Evolutionary conservation across 441 rosid genomes (phyloP).

Genomic region (Gossypium gossypioides): DNA sequence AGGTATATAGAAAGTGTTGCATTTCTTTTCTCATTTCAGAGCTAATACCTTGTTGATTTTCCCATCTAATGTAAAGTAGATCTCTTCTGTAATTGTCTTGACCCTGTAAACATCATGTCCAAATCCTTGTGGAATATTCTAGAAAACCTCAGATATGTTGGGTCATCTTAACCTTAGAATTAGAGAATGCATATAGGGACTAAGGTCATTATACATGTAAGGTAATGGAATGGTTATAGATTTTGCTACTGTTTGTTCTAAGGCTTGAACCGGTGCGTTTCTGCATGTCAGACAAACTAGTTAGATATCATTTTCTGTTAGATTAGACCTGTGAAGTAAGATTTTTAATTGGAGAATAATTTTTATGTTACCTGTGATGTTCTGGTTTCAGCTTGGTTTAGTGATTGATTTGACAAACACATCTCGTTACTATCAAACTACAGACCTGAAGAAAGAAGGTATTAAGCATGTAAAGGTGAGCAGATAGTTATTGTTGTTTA

Average conservation of each 20-base stretch:
- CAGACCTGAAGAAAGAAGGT: slow-evolving; percentile 80
- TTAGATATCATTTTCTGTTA: neutral
- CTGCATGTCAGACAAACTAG: neutral
- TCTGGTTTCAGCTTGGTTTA: slow-evolving; percentile 68
- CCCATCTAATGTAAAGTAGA: neutral
- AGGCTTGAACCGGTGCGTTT: neutral
- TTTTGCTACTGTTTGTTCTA: neutral
- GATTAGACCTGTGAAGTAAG: neutral
- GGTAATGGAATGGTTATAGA: neutral
- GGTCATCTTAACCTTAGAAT: neutral
- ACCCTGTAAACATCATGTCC: neutral
- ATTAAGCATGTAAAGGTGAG: slow-evolving; percentile 88
- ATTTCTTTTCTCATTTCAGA: neutral
- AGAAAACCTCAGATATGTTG: neutral
- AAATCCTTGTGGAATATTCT: neutral
- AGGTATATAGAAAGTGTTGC: slow-evolving; percentile 33
- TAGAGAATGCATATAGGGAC: neutral
- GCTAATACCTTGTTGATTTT: neutral
- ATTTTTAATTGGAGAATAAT: neutral
- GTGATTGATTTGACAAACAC: slow-evolving; percentile 99
- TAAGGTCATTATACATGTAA: neutral
- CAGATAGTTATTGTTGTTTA: neutral
- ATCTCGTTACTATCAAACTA: slow-evolving; percentile 62
- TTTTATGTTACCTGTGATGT: neutral
- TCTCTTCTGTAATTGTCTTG: neutral